Evolutionary conservation across 2,329 filamentous ascomycete genomes (phyloP).

Genomic region (Cladosporium austrohemisphaericum): DNA sequence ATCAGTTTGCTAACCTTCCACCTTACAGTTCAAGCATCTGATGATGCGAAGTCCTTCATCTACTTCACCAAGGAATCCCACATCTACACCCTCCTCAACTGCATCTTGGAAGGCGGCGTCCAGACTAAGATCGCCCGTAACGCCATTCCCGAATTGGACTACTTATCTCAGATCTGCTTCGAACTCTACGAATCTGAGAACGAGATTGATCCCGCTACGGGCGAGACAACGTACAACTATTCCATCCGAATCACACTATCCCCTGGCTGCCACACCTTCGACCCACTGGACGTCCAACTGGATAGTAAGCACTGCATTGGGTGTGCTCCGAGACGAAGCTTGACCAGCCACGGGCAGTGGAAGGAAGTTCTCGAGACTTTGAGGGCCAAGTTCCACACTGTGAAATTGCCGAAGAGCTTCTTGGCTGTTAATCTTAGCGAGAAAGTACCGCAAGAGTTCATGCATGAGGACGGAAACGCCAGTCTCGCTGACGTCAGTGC

Average conservation of each 20-base stretch:
- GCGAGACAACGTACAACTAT: constrained; percentile 64
- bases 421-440: constrained; percentile 50
- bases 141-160: constrained; percentile 94
- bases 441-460: constrained; percentile 46
- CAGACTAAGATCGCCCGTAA: constrained; percentile 95
- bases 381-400: constrained; percentile 86
- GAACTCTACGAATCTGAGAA: constrained; percentile 96
- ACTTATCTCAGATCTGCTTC: constrained; percentile 95
- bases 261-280: constrained; percentile 93
- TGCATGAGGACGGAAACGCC: constrained; percentile 17
- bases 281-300: constrained; percentile 91
- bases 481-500: constrained; percentile 16
- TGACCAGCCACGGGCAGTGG: constrained; percentile 92
- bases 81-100: constrained; percentile 96
- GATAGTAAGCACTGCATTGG: constrained; percentile 96
- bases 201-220: constrained; percentile 56
- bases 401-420: constrained; percentile 51
- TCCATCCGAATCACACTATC: constrained; percentile 94
- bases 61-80: constrained; percentile 99
- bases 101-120: constrained; percentile 93
- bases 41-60: constrained; percentile 92
- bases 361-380: constrained; percentile 95
- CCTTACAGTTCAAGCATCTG: constrained; percentile 72
- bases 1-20: neutral
- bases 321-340: constrained; percentile 80